These are phyloP conservation scores for Talaromyces sp. DNA, from an alignment of 2,329 filamentous ascomycete genomes.

Conservation along the genomic window DNA sequence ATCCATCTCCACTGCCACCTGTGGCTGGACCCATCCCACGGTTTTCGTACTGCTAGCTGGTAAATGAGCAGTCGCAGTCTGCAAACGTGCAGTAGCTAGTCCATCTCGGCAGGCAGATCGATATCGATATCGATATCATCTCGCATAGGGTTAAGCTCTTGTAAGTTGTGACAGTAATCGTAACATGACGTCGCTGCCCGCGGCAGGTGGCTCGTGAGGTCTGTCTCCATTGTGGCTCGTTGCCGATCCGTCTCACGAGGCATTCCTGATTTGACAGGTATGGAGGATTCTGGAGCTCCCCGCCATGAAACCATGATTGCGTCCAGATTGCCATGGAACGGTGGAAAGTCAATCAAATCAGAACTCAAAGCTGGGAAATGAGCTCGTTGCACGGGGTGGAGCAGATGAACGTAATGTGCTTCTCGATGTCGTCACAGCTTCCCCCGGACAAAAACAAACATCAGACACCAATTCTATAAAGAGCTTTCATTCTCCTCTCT, in stretches of 20 bases:
- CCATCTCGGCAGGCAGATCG: neutral
- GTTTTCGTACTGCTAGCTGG: neutral
- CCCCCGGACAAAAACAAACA: constrained; percentile 1
- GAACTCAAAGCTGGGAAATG: neutral
- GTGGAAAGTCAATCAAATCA: neutral
- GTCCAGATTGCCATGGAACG: neutral
- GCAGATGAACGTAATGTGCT: constrained; percentile 8
- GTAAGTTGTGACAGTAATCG: neutral
- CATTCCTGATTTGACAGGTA: neutral
- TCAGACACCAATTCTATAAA: neutral
- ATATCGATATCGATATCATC: neutral
- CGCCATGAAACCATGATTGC: neutral
- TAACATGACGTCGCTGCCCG: constrained; percentile 2
- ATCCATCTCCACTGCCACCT: neutral
- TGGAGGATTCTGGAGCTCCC: neutral
- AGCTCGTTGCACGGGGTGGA: neutral
- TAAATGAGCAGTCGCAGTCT: neutral
- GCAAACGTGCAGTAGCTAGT: neutral
- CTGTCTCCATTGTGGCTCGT: constrained; percentile 1
- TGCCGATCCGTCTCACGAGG: neutral
- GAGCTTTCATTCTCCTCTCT: neutral
- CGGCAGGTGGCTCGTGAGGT: neutral
- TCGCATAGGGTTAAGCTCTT: neutral
- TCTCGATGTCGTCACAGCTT: constrained; percentile 12
- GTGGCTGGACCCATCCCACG: neutral